Conservation (phyloP, 768 basidiomycete genomes). For the Phylloporus arenicola region DNA sequence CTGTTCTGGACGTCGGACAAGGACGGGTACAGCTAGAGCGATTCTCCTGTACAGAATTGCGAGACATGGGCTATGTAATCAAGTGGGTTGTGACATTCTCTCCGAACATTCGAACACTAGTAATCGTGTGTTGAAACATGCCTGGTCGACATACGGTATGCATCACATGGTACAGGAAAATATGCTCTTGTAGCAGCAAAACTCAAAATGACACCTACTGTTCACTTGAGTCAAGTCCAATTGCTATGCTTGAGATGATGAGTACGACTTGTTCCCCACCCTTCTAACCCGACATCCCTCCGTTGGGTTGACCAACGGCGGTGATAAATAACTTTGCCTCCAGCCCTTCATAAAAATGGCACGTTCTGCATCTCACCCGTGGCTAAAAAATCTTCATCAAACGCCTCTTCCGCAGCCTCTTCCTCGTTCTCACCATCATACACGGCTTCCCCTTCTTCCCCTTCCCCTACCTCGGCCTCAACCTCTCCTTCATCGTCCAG, state of each 20-base stretch:
- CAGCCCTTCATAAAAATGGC: slow-evolving; percentile 45
- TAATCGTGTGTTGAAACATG: not conserved
- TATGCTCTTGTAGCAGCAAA: not conserved
- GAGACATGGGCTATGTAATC: not conserved
- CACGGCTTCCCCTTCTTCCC: slow-evolving; percentile 24
- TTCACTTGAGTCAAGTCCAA: not conserved
- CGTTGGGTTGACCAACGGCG: not conserved
- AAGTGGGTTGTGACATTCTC: not conserved
- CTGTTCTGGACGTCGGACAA: not conserved
- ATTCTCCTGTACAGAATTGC: not conserved
- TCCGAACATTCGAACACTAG: not conserved
- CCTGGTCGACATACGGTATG: not conserved
- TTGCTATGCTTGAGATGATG: not conserved
- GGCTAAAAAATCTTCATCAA: slow-evolving; percentile 75
- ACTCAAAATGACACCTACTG: not conserved
- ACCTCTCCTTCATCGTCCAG: slow-evolving; percentile 45
- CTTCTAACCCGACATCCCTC: not conserved
- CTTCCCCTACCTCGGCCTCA: slow-evolving; percentile 27
- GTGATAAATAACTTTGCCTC: not conserved
- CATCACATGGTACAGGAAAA: not conserved
- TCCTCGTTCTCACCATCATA: slow-evolving; percentile 45
- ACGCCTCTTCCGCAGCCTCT: slow-evolving; percentile 64
- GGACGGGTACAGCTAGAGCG: not conserved
- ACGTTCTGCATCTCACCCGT: slow-evolving; percentile 82
- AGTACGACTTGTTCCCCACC: too few relatives aligned